Conservation (phyloP, 2,329 filamentous ascomycete species). For the Metarhizium album region DNA sequence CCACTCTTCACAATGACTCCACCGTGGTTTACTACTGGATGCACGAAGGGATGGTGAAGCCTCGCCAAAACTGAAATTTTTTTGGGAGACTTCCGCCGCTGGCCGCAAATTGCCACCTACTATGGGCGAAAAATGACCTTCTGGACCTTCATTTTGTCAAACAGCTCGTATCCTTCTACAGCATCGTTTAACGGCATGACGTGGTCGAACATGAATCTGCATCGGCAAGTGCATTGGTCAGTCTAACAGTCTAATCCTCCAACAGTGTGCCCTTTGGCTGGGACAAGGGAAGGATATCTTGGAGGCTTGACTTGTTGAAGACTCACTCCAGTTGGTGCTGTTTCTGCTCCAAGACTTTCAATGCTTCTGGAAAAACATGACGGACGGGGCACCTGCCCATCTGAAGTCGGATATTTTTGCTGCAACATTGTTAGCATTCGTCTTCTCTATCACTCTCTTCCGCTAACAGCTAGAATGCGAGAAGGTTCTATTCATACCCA, state of each 20-base stretch:
- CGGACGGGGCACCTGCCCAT: conserved; percentile 71
- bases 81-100: neutral
- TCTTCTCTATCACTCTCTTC: neutral
- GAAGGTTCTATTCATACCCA: conserved; percentile 24
- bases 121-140: conserved; percentile 59
- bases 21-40: conserved; percentile 78
- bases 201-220: conserved; percentile 66
- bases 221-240: neutral
- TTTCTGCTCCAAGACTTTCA: conserved; percentile 53
- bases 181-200: conserved; percentile 60
- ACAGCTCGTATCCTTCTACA: conserved; percentile 58
- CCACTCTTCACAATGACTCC: conserved; percentile 67
- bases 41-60: conserved; percentile 80
- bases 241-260: neutral
- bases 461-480: neutral
- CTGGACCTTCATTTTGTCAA: conserved; percentile 62
- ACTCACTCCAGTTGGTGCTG: conserved; percentile 56
- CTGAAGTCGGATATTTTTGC: conserved; percentile 62
- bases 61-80: conserved; percentile 56
- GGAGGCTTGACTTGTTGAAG: neutral
- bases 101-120: neutral
- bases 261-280: neutral
- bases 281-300: neutral
- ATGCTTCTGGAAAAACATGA: conserved; percentile 55
- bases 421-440: conserved; percentile 20